Evolutionary conservation across 768 basidiomycete species (phyloP), one percentile per base, ranked within the genome.

Genomic region (Mycena belliarum): DNA sequence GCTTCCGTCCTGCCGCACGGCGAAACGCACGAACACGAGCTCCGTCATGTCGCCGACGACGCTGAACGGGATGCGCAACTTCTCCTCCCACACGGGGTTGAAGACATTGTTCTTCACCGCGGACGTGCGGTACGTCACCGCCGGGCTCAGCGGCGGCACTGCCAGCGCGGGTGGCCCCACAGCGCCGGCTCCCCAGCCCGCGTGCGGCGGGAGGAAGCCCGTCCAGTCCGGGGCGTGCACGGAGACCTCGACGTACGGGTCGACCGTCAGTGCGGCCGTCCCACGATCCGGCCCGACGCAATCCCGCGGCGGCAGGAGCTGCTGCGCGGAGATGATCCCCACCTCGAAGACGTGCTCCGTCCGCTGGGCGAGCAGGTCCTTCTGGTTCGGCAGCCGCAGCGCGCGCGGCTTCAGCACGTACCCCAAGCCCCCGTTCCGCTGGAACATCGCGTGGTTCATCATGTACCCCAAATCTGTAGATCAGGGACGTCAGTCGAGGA

Each of bases 371-470:
- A 89, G 69, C 11, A 83, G 69, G 20, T 84, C 81, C 70, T 91
- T 86, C 64, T 86, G 81, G 33, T 51, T 55, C 32, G 80, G 76
- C n/a, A 72, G 72, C 8, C 93, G 79, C 12, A 98, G 78, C 2
- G 88, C 84, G 4, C 79, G 78, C 2, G 96, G 96, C 69, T 98
- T 97, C 38, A 97, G 82, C 2, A 99, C 86, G 66, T 93, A 97
- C 0, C 96, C 96, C 2, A 83, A 79, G 6, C 89, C 82, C n/a
- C 89, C 91, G 63, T 96, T 95, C 4, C 90, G 81, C 61, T 88
- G 87, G 72, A 99, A 99, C 93, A 98, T 95, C 7, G 95, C 93
- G 59, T 91, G 86, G 67, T 97, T 99, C 70, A 98, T 92, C 77
- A 88, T 86, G 67, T 88, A 90, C 2, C 93, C 95, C 49, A 93